Conservation (phyloP, 2,329 filamentous ascomycete species). For the Penicillium sp. region DNA sequence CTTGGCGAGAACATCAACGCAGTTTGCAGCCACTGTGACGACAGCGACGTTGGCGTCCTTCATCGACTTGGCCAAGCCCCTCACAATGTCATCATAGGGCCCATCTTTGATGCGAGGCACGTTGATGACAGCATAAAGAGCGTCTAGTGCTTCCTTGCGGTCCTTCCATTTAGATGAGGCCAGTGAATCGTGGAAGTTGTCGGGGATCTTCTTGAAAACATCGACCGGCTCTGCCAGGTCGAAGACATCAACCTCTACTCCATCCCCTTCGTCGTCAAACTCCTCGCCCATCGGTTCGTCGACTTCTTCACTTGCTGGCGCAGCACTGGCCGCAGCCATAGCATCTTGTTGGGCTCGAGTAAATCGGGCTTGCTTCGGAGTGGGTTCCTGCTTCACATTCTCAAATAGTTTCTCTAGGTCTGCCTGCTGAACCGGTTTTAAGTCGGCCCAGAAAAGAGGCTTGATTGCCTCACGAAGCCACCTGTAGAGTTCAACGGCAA, state of each 20-base stretch:
- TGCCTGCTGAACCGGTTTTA: constrained; percentile 93
- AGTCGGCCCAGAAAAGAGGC: constrained; percentile 91
- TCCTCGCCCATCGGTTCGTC: constrained; percentile 46
- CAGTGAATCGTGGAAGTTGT: constrained; percentile 79
- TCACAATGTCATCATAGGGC: constrained; percentile 80
- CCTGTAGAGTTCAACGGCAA: constrained; percentile 92
- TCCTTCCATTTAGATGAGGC: constrained; percentile 98
- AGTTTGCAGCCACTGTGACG: constrained; percentile 89
- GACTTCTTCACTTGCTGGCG: constrained; percentile 59
- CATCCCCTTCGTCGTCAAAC: constrained; percentile 61
- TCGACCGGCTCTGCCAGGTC: constrained; percentile 86
- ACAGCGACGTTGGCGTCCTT: constrained; percentile 98
- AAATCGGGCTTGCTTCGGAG: constrained; percentile 87
- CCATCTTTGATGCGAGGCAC: constrained; percentile 90
- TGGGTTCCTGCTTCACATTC: constrained; percentile 80
- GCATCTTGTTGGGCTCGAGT: constrained; percentile 87
- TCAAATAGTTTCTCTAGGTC: constrained; percentile 95
- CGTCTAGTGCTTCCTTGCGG: constrained; percentile 89
- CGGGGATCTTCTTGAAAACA: constrained; percentile 76
- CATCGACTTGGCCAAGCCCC: constrained; percentile 91
- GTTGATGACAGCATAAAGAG: constrained; percentile 72
- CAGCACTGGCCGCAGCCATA: constrained; percentile 67
- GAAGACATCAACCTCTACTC: constrained; percentile 74
- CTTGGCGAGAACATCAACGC: constrained; percentile 84
- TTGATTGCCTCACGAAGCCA: constrained; percentile 99